Evolutionary conservation across 1,284 basidiomycete genomes (phyloP), one percentile per base, ranked within the genome.

Genomic region (Tranzscheliella williamsii): DNA sequence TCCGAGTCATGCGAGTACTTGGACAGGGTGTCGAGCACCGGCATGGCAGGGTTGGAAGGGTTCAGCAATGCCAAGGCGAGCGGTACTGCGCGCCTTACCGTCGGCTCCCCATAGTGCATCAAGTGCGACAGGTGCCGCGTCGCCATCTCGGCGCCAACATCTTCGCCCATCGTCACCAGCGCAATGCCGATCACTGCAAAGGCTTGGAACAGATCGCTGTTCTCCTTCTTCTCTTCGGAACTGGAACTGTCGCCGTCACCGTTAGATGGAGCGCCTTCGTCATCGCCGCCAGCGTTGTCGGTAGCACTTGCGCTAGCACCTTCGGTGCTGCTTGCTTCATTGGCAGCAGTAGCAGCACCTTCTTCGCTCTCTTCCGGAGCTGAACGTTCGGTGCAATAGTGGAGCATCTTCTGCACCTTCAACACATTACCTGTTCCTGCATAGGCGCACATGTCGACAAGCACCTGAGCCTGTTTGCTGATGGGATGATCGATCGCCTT

Each of bases 1-100:
- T 99, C 95, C 73, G 89, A 93, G 82, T 99, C 95, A 82, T 99
- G 95, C 64, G 91, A 95, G 82, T 98, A 98, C 79, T 95, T 96
- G n/a, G 93, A 97, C 6, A 99, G 85, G 0, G 92, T 97, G 79
- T 99, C 95, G 66, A 99, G 86, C 60, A 98, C 89, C 23, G 89
- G 83, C n/a, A 97, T 84, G 79, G 91, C 89, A 15, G 95, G 95
- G 80, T 98, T 96, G 44, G 95, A 98, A 15, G 91, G 87, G 77
- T 88, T 91, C 75, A 97, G 85, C 42, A 99, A 85, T 54, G 91
- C 94, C 37, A 99, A 86, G 5, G 94, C 95, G 5, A 99, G 85
- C 15, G 95, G 95, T n/a, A 99, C 89, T 1, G 89, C 83, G 82
- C 90, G 89, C 26, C 95, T 87, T 70, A 98, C 92, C 51, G 86